Percentiles rank a stretch among this genome's conserved stretches.
Evolutionary conservation across 1,284 basidiomycete species (phyloP).

Genomic region (Schizophyllum commune): DNA sequence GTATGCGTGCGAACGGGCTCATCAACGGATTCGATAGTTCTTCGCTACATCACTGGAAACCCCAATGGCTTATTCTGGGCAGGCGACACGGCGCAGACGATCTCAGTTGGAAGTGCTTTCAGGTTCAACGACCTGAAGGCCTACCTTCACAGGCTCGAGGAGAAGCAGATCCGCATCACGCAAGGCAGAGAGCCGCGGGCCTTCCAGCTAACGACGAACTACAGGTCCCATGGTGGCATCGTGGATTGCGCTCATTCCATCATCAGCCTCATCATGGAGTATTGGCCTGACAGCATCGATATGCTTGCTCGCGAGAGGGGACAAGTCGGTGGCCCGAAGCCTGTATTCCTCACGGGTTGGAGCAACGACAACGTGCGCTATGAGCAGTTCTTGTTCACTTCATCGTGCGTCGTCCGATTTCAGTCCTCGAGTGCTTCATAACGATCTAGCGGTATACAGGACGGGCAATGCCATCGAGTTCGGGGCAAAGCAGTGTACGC

Average conservation of each 20-base stretch:
- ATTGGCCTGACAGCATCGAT: constrained; percentile 67
- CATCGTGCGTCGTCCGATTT: constrained; percentile 18
- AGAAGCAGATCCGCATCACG: constrained; percentile 14
- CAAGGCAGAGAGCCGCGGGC: constrained; percentile 25
- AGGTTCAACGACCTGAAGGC: constrained; percentile 66
- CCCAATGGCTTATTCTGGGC: constrained; percentile 69
- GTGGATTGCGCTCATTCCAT: constrained; percentile 61
- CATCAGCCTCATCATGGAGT: constrained; percentile 50
- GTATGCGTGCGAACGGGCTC: neutral
- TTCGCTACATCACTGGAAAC: constrained; percentile 54
- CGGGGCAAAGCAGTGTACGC: constrained; percentile 59
- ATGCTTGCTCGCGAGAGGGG: constrained; percentile 49
- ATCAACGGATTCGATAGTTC: constrained; percentile 32
- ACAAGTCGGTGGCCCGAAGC: constrained; percentile 49
- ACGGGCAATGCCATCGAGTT: constrained; percentile 47
- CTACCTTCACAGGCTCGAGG: constrained; percentile 54
- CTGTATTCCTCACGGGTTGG: constrained; percentile 52
- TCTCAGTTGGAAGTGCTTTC: constrained; percentile 64
- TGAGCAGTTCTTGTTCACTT: constrained; percentile 50
- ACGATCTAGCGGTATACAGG: constrained; percentile 20
- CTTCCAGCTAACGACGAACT: constrained; percentile 61
- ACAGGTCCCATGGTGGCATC: constrained; percentile 66
- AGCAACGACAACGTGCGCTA: constrained; percentile 44
- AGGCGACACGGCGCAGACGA: constrained; percentile 74
- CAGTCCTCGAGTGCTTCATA: constrained; percentile 14